Evolutionary conservation across 768 basidiomycete genomes (phyloP).

Genomic region (Amanita brunnescens): DNA sequence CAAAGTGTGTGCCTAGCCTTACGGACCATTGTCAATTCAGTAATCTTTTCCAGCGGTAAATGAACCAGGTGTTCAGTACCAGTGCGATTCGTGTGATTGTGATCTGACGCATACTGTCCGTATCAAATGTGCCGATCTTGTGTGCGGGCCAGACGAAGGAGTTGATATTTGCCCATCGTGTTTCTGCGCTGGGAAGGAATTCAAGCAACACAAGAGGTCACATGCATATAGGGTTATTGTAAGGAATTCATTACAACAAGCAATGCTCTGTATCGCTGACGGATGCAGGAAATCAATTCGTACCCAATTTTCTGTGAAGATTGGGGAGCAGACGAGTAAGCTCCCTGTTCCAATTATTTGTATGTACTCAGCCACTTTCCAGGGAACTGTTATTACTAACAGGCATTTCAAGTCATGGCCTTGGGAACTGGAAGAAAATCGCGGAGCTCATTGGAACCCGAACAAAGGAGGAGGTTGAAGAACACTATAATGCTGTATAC

Average conservation of each 20-base stretch:
- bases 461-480: slow-evolving; percentile 87
- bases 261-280: not conserved
- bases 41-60: slow-evolving; percentile 44
- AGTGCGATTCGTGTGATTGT: slow-evolving; percentile 75
- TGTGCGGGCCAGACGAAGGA: slow-evolving; percentile 50
- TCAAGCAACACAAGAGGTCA: slow-evolving; percentile 71
- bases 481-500: slow-evolving; percentile 80
- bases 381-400: slow-evolving; percentile 88
- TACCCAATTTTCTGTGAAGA: slow-evolving; percentile 92
- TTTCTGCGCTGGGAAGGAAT: slow-evolving; percentile 89
- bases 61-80: slow-evolving; percentile 76
- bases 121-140: slow-evolving; percentile 87
- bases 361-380: slow-evolving; percentile 3
- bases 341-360: slow-evolving; percentile 7
- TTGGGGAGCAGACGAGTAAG: slow-evolving; percentile 97
- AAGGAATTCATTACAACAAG: slow-evolving; percentile 15
- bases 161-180: slow-evolving; percentile 91
- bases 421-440: slow-evolving; percentile 97
- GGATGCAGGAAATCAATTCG: slow-evolving; percentile 79
- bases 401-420: slow-evolving; percentile 76
- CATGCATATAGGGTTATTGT: slow-evolving; percentile 94
- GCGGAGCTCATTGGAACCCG: slow-evolving; percentile 92
- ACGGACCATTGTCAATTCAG: not conserved
- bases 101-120: slow-evolving; percentile 96
- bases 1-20: slow-evolving; percentile 29